Conservation (phyloP, 306 rosid species). For the apple (Malus domestica) region ASM211411v1 NC_041793.1:34966501-34967000, state of each 20-base stretch:
- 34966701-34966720: slow-evolving; percentile 73
- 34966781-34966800: slow-evolving; percentile 44
- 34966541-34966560: too few relatives aligned
- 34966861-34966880: neutral
- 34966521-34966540: too few relatives aligned
- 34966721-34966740: slow-evolving; percentile 87
- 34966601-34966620: slow-evolving; percentile 79
- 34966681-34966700: slow-evolving; percentile 55
- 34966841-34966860: neutral
- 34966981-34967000: too few relatives aligned
- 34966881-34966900: neutral
- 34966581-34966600: slow-evolving; percentile 56
- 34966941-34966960: neutral
- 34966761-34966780: slow-evolving; percentile 39
- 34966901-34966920: slow-evolving; percentile 1
- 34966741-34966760: slow-evolving; percentile 45
- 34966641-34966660: slow-evolving; percentile 55
- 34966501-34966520: too few relatives aligned
- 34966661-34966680: slow-evolving; percentile 73
- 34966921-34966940: neutral
- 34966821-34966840: slow-evolving; percentile 75
- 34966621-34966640: slow-evolving; percentile 68
- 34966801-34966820: slow-evolving; percentile 80
- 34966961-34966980: too few relatives aligned
- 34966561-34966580: slow-evolving; percentile 34